phyloP scores from a whole-genome alignment of 1,284 basidiomycete species.

The Trametes versicolor region DNA sequence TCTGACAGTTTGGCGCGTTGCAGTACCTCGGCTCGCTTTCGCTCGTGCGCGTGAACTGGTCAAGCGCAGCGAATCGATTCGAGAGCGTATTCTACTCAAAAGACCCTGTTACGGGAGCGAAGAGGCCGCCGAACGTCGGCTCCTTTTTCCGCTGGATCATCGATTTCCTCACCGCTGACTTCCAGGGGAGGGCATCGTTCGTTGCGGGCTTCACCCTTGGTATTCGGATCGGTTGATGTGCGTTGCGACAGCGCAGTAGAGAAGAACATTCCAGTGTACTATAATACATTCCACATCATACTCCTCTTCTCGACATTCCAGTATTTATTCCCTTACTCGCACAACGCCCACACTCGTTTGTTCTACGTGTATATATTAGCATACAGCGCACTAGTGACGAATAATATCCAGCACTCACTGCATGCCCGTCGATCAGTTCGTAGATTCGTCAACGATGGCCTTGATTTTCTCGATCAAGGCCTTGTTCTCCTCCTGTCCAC shows the following conservation, averaged over 20 bases:
- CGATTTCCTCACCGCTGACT: conserved; percentile 92
- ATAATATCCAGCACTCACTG: background rate
- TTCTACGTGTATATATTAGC: conserved; percentile 2
- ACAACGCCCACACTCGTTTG: background rate
- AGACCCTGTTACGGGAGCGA: conserved; percentile 58
- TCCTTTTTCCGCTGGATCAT: conserved; percentile 79
- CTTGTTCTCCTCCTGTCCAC: conserved; percentile 42
- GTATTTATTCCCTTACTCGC: background rate
- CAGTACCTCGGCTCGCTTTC: conserved; percentile 83
- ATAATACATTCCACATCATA: background rate
- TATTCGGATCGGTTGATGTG: conserved; percentile 57
- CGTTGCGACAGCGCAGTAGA: background rate
- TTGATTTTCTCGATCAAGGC: conserved; percentile 48
- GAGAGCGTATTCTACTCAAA: conserved; percentile 77
- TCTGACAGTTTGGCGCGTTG: conserved; percentile 14
- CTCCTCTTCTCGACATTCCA: background rate
- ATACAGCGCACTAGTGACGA: background rate
- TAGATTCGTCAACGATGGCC: conserved; percentile 32
- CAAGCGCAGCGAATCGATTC: conserved; percentile 65
- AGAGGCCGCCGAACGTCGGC: conserved; percentile 66
- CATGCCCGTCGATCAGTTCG: background rate
- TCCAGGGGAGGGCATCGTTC: conserved; percentile 86
- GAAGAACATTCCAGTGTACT: conserved; percentile 9
- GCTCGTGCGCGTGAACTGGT: conserved; percentile 87
- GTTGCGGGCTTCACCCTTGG: conserved; percentile 77